Evolutionary conservation across 192 early-diverging fungal species (phyloP), one percentile per base, ranked within the genome.

Genomic region (Dissophora globulifera): DNA sequence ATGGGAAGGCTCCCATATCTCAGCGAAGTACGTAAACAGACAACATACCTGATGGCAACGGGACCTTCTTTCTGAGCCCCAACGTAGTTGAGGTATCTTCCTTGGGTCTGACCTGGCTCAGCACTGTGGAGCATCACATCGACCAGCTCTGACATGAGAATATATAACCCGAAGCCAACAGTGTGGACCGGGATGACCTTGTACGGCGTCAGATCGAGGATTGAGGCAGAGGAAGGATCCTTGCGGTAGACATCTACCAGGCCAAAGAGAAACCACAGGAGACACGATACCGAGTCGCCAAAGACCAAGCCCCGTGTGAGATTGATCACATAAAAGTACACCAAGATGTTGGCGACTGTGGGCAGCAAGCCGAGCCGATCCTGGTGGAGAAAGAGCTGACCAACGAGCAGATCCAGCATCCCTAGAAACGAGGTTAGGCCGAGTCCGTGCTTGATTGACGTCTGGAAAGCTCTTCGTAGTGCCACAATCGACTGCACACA

Each of bases 281-380:
- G 52, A 57, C 72, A 76, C 1, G 72, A 76, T 1, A 76, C 72
- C 10, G 72, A 76, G 42, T 76, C 72, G 6, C 72, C 72, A 67
- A 76, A 76, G 45, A 76, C 72, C 9, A 76, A 32, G 1, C 72
- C 72, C 0, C 72, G 72, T 2, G 72, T 76, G 2, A 76, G 52
- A n/a, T 76, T 76, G 58, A 76, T 76, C 32, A 76, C 72, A 67
- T 76, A 76, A 62, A 76, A 76, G 47, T 76, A 76, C 27, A 76
- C 72, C 2, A 76, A 58, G 38, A 76, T 67, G 52, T 76, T 76
- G 72, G 72, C 72, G 12, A 76, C 72, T 2, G 72, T 76, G 4
- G 63, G 72, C n/a, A 76, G n/a, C n/a, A 76, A 53, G 1, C 52
- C 63, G 4, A 76, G 58, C 29, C 72, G 63, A 51, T 76, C 72